Base-by-base conservation (phyloP, 2,329 filamentous ascomycete species). In the Botryotinia convoluta region DNA sequence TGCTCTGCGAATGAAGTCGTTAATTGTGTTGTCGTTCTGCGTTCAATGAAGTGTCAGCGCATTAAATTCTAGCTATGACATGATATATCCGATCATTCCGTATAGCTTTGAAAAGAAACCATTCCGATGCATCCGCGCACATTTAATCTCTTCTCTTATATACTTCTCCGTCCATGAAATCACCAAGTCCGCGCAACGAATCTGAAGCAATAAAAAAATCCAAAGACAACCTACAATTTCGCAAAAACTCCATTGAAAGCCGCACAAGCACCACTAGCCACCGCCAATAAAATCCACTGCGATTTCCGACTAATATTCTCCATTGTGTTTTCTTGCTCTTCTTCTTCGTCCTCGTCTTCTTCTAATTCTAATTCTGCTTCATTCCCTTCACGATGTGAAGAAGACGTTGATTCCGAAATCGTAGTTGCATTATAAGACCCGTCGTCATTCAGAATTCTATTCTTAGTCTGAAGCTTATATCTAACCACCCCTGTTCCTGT, bases 201-300 rank as follows among this genome's bases (percentile, higher is more conserved):
- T 57, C 9, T 69, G 26, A 45, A n/a, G 22, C 16, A 20, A 69
- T 65, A 35, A 57, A 69, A 18, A 71, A 32, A 35, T 74, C 42
- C 42, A 67, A 62, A 26, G 32, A 48, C 39, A 44, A 85, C 89
- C 79, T 83, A 93, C 91, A 96, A 84, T 83, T 95, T 96, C 0
- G 93, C 93, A 84, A 95, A 81, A 4, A 80, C 80, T 74, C 93
- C 93, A 78, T 96, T 96, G 77, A 93, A 91, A 35, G 93, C 92
- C 45, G 93, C 93, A 79, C 92, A 95, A 71, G 88, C 90, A 75
- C 93, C 93, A 79, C 91, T 93, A 67, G 91, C 89, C 60, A 95
- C 81, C 60, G 93, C 92, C 75, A 92, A 87, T 69, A 91, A 83
- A 75, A 95, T 87, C 90, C 90, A 92, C 76, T 87, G 86, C 76